A percentile compares a stretch with the other conserved stretches of the same genome.
These are phyloP conservation scores for Penicillium sp. DNA, from an alignment of 2,329 filamentous ascomycete genomes.

Conservation along the genomic window DNA sequence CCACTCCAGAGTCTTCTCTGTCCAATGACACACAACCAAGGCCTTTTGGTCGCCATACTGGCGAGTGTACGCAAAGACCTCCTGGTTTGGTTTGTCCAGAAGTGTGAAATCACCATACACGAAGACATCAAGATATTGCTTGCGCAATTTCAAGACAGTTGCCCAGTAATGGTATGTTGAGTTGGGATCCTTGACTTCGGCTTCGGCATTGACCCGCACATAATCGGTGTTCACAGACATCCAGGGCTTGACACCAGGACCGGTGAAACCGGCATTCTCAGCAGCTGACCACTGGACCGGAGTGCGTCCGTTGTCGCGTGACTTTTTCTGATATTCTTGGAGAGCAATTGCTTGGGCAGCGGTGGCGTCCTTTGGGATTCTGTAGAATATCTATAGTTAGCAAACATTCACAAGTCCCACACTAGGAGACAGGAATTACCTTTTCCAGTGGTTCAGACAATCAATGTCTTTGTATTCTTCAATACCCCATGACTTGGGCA, in stretches of 20 bases:
- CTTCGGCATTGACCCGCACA: constrained; percentile 60
- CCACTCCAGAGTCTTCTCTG: constrained; percentile 35
- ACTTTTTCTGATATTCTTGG: constrained; percentile 42
- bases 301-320: constrained; percentile 67
- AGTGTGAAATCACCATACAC: constrained; percentile 66
- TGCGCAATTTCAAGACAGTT: constrained; percentile 59
- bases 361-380: constrained; percentile 34
- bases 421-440: constrained; percentile 29
- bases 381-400: constrained; percentile 14
- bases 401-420: not conserved
- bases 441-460: constrained; percentile 57
- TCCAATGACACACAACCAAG: constrained; percentile 40
- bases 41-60: constrained; percentile 35
- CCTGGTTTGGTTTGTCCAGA: constrained; percentile 52
- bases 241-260: constrained; percentile 59
- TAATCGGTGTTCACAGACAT: constrained; percentile 69
- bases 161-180: constrained; percentile 65
- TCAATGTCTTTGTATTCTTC: constrained; percentile 69
- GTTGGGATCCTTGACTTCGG: constrained; percentile 38
- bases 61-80: constrained; percentile 59
- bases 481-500: constrained; percentile 61
- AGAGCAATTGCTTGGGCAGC: constrained; percentile 32
- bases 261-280: constrained; percentile 65
- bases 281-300: constrained; percentile 70
- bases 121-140: constrained; percentile 61